phyloP scores from a whole-genome alignment of 208 protist species.

The Porcisia deanei region DNA sequence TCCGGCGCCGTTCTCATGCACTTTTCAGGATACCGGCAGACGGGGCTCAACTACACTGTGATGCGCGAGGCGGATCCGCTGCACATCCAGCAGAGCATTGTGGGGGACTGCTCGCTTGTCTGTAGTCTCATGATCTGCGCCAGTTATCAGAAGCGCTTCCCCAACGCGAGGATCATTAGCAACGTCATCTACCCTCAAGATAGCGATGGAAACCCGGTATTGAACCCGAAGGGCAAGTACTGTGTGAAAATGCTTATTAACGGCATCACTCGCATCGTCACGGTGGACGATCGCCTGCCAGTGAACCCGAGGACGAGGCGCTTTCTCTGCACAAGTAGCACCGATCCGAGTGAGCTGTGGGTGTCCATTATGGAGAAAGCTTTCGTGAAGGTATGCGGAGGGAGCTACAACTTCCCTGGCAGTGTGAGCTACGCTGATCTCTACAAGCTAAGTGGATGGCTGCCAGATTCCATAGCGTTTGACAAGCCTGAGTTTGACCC shows the following conservation, averaged over 20 bases:
- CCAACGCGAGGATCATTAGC: conserved; percentile 81
- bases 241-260: conserved; percentile 93
- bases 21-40: conserved; percentile 31
- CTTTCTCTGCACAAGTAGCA: conserved; percentile 46
- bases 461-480: conserved; percentile 66
- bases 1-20: conserved; percentile 41
- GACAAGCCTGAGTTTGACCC: conserved; percentile 51
- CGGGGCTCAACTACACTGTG: conserved; percentile 39
- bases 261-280: conserved; percentile 86
- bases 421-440: conserved; percentile 84
- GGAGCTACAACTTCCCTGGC: conserved; percentile 86
- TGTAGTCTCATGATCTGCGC: conserved; percentile 79
- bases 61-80: conserved; percentile 73
- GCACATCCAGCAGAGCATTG: conserved; percentile 82
- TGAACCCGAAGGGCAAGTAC: conserved; percentile 90
- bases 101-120: conserved; percentile 89
- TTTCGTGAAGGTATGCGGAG: conserved; percentile 84
- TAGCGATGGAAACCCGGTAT: conserved; percentile 60
- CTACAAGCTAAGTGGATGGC: conserved; percentile 89
- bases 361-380: conserved; percentile 91
- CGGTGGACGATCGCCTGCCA: conserved; percentile 88
- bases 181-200: conserved; percentile 91
- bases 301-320: conserved; percentile 38
- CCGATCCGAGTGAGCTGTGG: conserved; percentile 59
- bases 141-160: conserved; percentile 82